Conservation (phyloP, 192 early-diverging fungal genomes). For the Pilaira anomala region DNA sequence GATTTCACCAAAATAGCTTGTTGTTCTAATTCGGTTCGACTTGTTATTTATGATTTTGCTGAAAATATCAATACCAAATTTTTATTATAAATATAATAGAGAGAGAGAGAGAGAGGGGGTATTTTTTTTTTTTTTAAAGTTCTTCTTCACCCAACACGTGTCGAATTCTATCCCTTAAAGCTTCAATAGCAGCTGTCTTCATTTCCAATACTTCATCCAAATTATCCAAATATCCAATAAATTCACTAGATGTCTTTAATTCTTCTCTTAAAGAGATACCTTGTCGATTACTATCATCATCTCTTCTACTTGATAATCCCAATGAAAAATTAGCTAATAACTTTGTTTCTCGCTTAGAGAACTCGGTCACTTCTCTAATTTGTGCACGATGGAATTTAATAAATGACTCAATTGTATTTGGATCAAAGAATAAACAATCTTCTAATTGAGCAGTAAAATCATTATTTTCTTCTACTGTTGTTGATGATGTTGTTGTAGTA, state of each 20-base stretch:
- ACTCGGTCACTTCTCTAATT: conserved; percentile 58
- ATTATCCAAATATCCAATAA: conserved; percentile 37
- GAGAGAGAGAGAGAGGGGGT: not conserved
- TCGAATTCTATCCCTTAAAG: conserved; percentile 31
- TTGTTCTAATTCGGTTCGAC: conserved; percentile 73
- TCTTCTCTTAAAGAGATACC: conserved; percentile 18
- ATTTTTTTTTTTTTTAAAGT: not conserved
- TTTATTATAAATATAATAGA: conserved; percentile 7
- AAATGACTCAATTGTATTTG: conserved; percentile 56
- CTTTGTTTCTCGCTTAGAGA: conserved; percentile 66
- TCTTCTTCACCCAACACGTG: conserved; percentile 21
- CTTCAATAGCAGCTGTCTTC: conserved; percentile 39
- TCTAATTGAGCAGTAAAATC: conserved; percentile 6
- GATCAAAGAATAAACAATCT: conserved; percentile 23
- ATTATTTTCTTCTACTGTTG: not conserved
- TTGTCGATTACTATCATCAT: conserved; percentile 10
- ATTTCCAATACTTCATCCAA: conserved; percentile 43
- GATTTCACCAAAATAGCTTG: conserved; percentile 79
- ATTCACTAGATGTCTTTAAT: conserved; percentile 28
- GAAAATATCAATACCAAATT: conserved; percentile 48
- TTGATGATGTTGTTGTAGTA: too few relatives aligned
- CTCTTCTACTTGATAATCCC: conserved; percentile 48
- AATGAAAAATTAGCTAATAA: conserved; percentile 57
- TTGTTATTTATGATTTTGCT: conserved; percentile 70
- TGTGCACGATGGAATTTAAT: conserved; percentile 63